Base-by-base conservation (phyloP, 2,329 filamentous ascomycete genomes). In the Cadophora malorum region DNA sequence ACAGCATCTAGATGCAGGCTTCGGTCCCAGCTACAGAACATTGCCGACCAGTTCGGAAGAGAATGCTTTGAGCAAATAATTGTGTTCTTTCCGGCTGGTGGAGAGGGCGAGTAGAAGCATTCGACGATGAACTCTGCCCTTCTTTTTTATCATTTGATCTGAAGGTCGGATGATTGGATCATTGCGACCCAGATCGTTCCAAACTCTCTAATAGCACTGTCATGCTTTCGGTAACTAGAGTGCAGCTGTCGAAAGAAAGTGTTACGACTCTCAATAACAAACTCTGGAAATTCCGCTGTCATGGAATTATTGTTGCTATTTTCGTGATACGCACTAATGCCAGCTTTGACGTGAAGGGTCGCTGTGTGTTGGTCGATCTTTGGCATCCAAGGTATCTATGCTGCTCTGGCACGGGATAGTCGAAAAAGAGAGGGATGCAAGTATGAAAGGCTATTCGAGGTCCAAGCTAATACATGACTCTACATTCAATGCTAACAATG, bases 271-370 rank as follows among this genome's bases (percentile, higher is more conserved):
- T 31, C 12, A 59, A 38, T 9, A n/a, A 58, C 1, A 35, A 35
- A 41, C 33, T 25, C 19, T 59, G 3, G 4, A 33, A 45, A 16
- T 6, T 59, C 56, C 35, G 56, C 56, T 45, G 35, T 45, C 56
- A 59, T 12, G 5, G 35, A 59, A 23, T 45, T 16, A 5, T 19
- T 41, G 33, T 59, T 59, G 35, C 21, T 25, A 59, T 25, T 25
- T 59, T 59, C 35, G 35, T 45, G 31, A 23, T 58, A n/a, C 21
- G 21, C 21, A 59, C 33, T 41, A 59, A 19, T 59, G 21, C 33
- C 56, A 25, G 56, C 56, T 45, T 59, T 59, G 33, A 59, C 56
- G n/a, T 25, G 33, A 59, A 19, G n/a, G 38, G 21, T 49, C n/a
- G 9, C 41, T 45, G 6, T 49, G n/a, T 21, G 45, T 21, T 49